phyloP scores from a whole-genome alignment of 2,329 filamentous ascomycete genomes.

The Coniochaeta sp. region DNA sequence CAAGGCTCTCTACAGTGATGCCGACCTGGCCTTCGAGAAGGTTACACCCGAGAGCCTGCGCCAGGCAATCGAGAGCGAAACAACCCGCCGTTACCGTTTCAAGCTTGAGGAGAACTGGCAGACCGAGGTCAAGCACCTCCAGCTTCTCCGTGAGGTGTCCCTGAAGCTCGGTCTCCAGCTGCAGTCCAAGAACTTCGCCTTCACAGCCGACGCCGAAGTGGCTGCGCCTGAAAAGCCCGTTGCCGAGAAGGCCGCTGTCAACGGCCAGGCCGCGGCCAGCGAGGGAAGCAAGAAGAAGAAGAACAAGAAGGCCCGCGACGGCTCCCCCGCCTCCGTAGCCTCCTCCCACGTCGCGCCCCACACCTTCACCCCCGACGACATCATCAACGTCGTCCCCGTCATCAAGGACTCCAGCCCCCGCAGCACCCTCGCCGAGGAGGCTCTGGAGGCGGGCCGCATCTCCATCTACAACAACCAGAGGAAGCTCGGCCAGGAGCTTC shows the following conservation, averaged over 20 bases:
- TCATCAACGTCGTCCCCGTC: slow-evolving; percentile 87
- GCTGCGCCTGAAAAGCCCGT: slow-evolving; percentile 27
- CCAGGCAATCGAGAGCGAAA: slow-evolving; percentile 63
- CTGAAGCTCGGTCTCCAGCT: slow-evolving; percentile 88
- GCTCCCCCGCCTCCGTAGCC: slow-evolving; percentile 39
- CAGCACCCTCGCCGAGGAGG: slow-evolving; percentile 88
- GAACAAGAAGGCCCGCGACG: slow-evolving; percentile 51
- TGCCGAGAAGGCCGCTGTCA: slow-evolving; percentile 19
- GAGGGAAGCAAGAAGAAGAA: slow-evolving; percentile 53
- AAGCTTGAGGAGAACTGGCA: slow-evolving; percentile 63
- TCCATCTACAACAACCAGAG: slow-evolving; percentile 94
- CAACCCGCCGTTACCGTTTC: slow-evolving; percentile 69
- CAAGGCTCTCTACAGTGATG: slow-evolving; percentile 70
- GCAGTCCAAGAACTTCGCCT: slow-evolving; percentile 68
- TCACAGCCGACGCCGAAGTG: slow-evolving; percentile 37
- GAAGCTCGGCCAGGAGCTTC: slow-evolving; percentile 89
- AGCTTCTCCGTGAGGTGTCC: slow-evolving; percentile 82
- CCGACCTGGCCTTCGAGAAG: slow-evolving; percentile 73
- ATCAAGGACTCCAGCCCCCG: slow-evolving; percentile 91
- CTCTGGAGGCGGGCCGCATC: slow-evolving; percentile 89
- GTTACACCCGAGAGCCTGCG: slow-evolving; percentile 68
- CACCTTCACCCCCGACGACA: slow-evolving; percentile 77
- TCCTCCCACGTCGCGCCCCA: slow-evolving; percentile 31
- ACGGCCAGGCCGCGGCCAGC: slow-evolving; percentile 30
- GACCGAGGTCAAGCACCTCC: slow-evolving; percentile 61